Evolutionary conservation across 352 stramenopile species (phyloP).

Genomic region (Pythium vanterpoolii): DNA sequence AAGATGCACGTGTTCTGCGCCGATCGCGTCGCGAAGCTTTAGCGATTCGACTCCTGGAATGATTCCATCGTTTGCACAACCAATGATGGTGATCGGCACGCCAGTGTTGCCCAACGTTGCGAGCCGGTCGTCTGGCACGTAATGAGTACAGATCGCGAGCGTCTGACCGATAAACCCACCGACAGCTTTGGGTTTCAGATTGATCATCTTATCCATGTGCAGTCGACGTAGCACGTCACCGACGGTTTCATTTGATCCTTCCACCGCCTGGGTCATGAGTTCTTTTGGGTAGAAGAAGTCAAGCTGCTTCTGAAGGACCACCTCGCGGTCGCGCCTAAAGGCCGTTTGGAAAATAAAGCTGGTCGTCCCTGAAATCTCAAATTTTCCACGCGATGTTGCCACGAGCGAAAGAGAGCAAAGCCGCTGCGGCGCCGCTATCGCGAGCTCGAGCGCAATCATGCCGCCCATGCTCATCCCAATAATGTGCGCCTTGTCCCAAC

Average conservation of each 20-base stretch:
- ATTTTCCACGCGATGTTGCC: constrained; percentile 54
- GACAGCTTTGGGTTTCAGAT: constrained; percentile 21
- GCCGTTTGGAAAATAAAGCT: constrained; percentile 36
- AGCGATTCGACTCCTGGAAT: constrained; percentile 36
- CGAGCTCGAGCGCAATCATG: constrained; percentile 69
- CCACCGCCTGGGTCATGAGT: constrained; percentile 32
- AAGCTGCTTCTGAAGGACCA: constrained; percentile 42
- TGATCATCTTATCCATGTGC: constrained; percentile 27
- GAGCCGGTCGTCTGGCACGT: constrained; percentile 37
- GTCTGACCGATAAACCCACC: constrained; percentile 40
- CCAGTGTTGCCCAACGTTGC: constrained; percentile 16
- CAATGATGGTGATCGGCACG: constrained; percentile 41
- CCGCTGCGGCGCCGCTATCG: constrained; percentile 35
- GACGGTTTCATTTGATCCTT: constrained; percentile 31
- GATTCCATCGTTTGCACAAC: constrained; percentile 31
- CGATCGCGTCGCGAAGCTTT: constrained; percentile 22
- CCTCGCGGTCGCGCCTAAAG: constrained; percentile 30
- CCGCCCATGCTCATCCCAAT: constrained; percentile 52
- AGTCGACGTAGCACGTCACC: constrained; percentile 43
- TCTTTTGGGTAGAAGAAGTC: constrained; percentile 52
- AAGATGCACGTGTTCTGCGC: constrained; percentile 9
- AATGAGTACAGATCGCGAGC: constrained; percentile 43
- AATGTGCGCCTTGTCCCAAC: constrained; percentile 32
- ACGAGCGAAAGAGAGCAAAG: constrained; percentile 58
- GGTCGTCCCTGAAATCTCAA: constrained; percentile 27